These are phyloP conservation scores for Meredithiella fracta DNA, from an alignment of 2,329 filamentous ascomycete genomes.

Conservation along the genomic window DNA sequence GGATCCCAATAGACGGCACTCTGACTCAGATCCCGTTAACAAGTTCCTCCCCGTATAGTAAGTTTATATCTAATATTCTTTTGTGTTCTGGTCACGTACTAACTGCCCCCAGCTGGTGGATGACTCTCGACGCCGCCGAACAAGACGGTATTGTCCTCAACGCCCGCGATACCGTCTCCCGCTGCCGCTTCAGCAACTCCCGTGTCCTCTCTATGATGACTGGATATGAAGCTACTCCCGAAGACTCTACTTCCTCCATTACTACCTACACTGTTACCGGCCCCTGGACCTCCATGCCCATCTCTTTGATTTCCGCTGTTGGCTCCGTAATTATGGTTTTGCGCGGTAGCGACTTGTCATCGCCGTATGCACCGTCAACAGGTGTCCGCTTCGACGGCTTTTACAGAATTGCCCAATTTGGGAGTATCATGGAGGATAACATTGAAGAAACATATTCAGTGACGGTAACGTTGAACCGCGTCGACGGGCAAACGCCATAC, in stretches of 20 bases:
- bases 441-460: conserved; percentile 20
- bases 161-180: conserved; percentile 29
- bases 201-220: conserved; percentile 34
- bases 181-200: conserved; percentile 27
- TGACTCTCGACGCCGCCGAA: conserved; percentile 37
- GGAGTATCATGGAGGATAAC: conserved; percentile 20
- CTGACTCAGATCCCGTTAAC: conserved; percentile 26
- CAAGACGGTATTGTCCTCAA: conserved; percentile 37
- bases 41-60: conserved; percentile 34
- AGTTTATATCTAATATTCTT: conserved; percentile 15
- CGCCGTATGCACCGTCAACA: conserved; percentile 32
- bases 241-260: conserved; percentile 19
- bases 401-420: conserved; percentile 35
- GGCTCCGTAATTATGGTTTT: conserved; percentile 36
- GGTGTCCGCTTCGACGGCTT: conserved; percentile 42
- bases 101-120: conserved; percentile 34
- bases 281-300: conserved; percentile 28
- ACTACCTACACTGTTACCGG: conserved; percentile 30
- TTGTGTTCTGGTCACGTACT: background rate
- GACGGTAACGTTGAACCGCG: conserved; percentile 30
- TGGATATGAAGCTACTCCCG: conserved; percentile 31
- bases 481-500: conserved; percentile 26
- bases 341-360: conserved; percentile 33
- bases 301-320: conserved; percentile 32
- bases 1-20: conserved; percentile 18